Evolutionary conservation across 371 early-diverging fungal genomes (phyloP), one percentile per base, ranked within the genome.

Genomic region (Mucor mucedo): DNA sequence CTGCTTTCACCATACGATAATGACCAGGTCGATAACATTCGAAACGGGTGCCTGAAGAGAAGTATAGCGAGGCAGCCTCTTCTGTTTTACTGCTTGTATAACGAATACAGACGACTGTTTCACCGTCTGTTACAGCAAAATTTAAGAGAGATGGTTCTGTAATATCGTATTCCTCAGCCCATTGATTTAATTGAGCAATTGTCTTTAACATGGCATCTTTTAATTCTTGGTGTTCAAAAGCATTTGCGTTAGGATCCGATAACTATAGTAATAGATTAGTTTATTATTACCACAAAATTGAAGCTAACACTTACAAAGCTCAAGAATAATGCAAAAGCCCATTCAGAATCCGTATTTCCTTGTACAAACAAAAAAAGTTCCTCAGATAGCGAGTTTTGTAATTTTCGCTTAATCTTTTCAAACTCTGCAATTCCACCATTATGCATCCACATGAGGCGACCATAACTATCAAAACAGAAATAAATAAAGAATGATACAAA

Each of bases 121-220:
- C 80, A 5, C 94, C 94, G 69, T 94, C 93, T 40, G 94, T 92
- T 38, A 94, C 92, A n/a, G 93, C 94, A 84, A 94, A 93, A 68
- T 94, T 94, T 56, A 94, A 68, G 50, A 91, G 63, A 3, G 94
- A 93, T 10, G 85, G 76, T 58, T 82, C 87, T 4, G 60, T 72
- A 29, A 85, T 80, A 14, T 84, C 84, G 8, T 73, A 87, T 52
- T 87, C 89, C 27, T 86, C 85, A 41, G 85, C 78, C 89, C 91
- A 91, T 41, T 62, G 63, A 70, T 92, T 92, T 30, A 94, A 65
- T 62, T 84, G 81, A 28, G 77, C 86, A 59, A 94, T 90, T 1
- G 92, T 93, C 55, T 80, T 79, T 33, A 92, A 72, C 87, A 94
- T 87, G 5, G 94, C 94, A 9, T 78, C 79, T 45, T 86, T 85